Evolutionary conservation across 768 basidiomycete genomes (phyloP).

Genomic region (Stropharia rugosoannulata): DNA sequence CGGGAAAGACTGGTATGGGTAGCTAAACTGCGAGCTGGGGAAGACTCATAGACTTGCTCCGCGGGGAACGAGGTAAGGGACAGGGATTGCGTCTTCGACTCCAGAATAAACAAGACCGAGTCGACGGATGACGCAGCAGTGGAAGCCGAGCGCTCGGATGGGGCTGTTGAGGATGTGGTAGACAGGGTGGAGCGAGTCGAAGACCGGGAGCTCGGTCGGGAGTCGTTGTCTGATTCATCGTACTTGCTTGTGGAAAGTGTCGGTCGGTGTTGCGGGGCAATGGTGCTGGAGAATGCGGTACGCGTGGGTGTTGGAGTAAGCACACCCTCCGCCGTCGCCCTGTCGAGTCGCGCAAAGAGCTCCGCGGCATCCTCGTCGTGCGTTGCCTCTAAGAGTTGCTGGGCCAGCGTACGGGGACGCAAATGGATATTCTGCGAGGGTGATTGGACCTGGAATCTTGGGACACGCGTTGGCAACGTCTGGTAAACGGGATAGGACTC

Average conservation of each 20-base stretch:
- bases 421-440: too few species aligned
- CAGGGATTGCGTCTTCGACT: too few species aligned
- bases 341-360: slow-evolving; percentile 35
- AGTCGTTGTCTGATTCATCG: slow-evolving; percentile 22
- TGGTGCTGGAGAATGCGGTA: slow-evolving; percentile 22
- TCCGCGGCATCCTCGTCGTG: slow-evolving; percentile 33
- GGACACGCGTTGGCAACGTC: too few species aligned
- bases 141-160: slow-evolving; percentile 27
- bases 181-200: too few species aligned
- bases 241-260: slow-evolving; percentile 3
- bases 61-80: slow-evolving; percentile 17
- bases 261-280: too few species aligned
- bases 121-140: too few species aligned
- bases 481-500: too few species aligned
- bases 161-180: too few species aligned
- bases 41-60: slow-evolving; percentile 28
- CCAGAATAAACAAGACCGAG: too few species aligned
- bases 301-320: slow-evolving; percentile 35
- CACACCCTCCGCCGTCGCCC: slow-evolving; percentile 17
- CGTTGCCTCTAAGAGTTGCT: slow-evolving; percentile 31
- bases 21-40: slow-evolving; percentile 11
- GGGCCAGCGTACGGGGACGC: slow-evolving; percentile 35
- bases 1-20: too few species aligned
- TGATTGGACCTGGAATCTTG: too few species aligned
- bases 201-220: slow-evolving; percentile 43